Percentiles rank a stretch among this genome's conserved stretches.
Conservation (phyloP, 2,329 filamentous ascomycete genomes). For the Ophiognomonia clavigignenti-juglandacearum region DNA sequence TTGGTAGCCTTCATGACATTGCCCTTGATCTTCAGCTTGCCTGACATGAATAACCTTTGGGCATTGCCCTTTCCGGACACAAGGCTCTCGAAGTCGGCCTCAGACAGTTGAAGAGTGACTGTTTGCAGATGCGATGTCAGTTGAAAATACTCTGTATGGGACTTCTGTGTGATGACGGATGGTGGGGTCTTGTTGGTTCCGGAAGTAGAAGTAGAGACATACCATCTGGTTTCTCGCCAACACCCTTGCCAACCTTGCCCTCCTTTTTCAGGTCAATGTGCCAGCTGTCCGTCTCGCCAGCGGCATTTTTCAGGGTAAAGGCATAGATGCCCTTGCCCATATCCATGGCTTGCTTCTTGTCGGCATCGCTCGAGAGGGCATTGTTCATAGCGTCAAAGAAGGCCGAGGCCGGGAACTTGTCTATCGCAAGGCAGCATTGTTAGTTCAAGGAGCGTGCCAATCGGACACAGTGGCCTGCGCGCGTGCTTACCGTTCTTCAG, state of each 20-base stretch:
- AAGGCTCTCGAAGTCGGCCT: slow-evolving; percentile 81
- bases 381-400: slow-evolving; percentile 86
- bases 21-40: slow-evolving; percentile 96
- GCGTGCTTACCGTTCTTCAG: slow-evolving; percentile 62
- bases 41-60: slow-evolving; percentile 94
- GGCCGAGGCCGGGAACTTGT: slow-evolving; percentile 80
- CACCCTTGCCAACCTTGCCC: slow-evolving; percentile 74
- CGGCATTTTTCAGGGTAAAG: slow-evolving; percentile 86
- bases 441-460: background rate
- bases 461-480: background rate
- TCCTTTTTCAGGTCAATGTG: slow-evolving; percentile 92
- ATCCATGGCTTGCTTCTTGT: slow-evolving; percentile 81
- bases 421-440: slow-evolving; percentile 33
- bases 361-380: slow-evolving; percentile 65
- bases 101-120: slow-evolving; percentile 84
- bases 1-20: slow-evolving; percentile 99
- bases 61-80: slow-evolving; percentile 86
- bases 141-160: background rate
- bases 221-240: slow-evolving; percentile 80
- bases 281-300: slow-evolving; percentile 79
- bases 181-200: background rate
- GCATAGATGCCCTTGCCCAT: slow-evolving; percentile 82
- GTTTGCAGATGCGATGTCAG: background rate
- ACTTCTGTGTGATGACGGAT: no score
- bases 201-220: slow-evolving; percentile 39